phyloP scores from a whole-genome alignment of 305 asterid genomes.

The Fraxinus platypoda region DNA sequence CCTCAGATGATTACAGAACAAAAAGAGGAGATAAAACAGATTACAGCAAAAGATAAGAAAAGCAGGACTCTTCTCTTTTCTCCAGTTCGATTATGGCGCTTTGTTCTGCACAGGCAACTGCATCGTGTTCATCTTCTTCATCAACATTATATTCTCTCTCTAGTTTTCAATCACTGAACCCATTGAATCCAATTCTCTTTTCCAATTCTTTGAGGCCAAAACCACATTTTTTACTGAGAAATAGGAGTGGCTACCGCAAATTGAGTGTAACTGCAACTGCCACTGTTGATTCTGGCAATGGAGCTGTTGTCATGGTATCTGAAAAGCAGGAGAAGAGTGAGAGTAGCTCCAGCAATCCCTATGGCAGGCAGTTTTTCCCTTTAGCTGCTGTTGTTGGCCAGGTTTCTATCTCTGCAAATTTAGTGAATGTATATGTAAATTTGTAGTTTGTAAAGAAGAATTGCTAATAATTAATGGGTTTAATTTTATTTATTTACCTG shows the following conservation, averaged over 20 bases:
- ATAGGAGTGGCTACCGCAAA: slow-evolving; percentile 14
- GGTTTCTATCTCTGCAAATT: slow-evolving; percentile 36
- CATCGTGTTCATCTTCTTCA: slow-evolving; percentile 31
- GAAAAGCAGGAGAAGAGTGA: slow-evolving; percentile 27
- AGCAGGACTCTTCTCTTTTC: neutral
- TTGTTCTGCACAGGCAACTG: slow-evolving; percentile 25
- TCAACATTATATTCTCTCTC: slow-evolving; percentile 17
- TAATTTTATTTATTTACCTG: neutral
- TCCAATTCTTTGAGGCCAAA: slow-evolving; percentile 38
- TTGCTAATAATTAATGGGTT: neutral
- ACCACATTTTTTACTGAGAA: slow-evolving; percentile 21
- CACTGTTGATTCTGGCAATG: slow-evolving; percentile 71
- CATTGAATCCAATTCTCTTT: slow-evolving; percentile 36
- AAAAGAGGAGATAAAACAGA: neutral
- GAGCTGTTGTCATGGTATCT: slow-evolving; percentile 45
- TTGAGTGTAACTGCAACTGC: slow-evolving; percentile 62
- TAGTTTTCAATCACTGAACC: slow-evolving; percentile 26
- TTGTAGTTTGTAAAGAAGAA: neutral
- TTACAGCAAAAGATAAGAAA: slow-evolving; percentile 14
- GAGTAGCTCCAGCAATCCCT: slow-evolving; percentile 29
- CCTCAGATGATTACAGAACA: neutral
- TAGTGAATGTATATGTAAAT: neutral
- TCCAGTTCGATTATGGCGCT: slow-evolving; percentile 41
- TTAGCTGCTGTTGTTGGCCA: slow-evolving; percentile 98
- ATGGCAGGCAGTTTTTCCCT: slow-evolving; percentile 82